These are phyloP conservation scores for Hsuehochloa calcarea DNA, from an alignment of 176 grass and related monocot genomes.

Conservation along the genomic window DNA sequence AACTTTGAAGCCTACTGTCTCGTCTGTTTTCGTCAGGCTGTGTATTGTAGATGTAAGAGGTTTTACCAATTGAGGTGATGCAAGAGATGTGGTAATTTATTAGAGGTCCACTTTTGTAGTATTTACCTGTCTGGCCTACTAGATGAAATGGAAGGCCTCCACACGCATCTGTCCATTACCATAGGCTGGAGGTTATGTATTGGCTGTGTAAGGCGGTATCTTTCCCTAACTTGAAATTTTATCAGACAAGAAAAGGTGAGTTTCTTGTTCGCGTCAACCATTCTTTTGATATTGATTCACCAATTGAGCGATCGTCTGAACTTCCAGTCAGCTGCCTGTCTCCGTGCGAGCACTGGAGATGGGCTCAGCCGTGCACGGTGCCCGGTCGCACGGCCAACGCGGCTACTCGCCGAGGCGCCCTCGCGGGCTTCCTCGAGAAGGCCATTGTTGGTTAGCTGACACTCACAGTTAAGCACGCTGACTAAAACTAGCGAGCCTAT, in stretches of 20 bases:
- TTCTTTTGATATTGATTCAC: neutral
- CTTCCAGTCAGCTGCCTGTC: too few relatives aligned
- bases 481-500: too few relatives aligned
- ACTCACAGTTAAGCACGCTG: too few relatives aligned
- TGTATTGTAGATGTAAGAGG: conserved; percentile 7
- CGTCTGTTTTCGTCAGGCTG: neutral
- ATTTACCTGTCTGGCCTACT: neutral
- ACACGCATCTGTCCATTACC: neutral
- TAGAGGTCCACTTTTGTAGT: neutral
- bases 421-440: too few relatives aligned
- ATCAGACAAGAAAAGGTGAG: neutral
- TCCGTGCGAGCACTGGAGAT: too few relatives aligned
- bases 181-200: neutral
- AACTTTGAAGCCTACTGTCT: neutral
- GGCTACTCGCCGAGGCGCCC: too few relatives aligned
- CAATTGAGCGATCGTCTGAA: too few relatives aligned
- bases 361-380: too few relatives aligned
- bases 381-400: too few relatives aligned
- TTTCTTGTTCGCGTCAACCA: neutral
- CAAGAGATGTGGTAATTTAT: neutral
- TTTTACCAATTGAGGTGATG: neutral
- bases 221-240: neutral
- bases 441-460: too few relatives aligned
- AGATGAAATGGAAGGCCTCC: neutral
- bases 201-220: neutral